Conservation (phyloP, 2,329 filamentous ascomycete genomes). For the Rugonectria rugulosa region DNA sequence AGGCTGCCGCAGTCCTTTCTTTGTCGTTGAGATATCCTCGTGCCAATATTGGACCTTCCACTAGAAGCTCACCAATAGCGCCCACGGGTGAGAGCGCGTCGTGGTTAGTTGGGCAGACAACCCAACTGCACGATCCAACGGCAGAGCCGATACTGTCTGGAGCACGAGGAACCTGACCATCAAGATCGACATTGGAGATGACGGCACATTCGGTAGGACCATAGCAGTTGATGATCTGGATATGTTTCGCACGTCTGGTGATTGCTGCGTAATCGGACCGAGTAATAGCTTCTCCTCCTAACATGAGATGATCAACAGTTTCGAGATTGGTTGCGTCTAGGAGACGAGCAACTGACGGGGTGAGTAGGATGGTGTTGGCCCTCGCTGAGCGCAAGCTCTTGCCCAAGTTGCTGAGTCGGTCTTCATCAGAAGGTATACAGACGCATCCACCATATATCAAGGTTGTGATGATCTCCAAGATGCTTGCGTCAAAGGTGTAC, state of each 20-base stretch:
- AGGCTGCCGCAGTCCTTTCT: background rate
- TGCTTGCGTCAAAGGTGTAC: constrained; percentile 34
- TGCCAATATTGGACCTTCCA: constrained; percentile 8
- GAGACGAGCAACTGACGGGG: constrained; percentile 1
- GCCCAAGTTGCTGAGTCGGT: constrained; percentile 24
- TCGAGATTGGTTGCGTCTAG: background rate
- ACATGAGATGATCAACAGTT: background rate
- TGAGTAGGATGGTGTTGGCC: constrained; percentile 25
- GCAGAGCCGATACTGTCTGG: background rate
- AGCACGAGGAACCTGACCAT: background rate
- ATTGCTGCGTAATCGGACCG: background rate
- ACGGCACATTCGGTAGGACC: constrained; percentile 5
- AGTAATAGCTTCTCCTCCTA: constrained; percentile 1
- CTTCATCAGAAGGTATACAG: constrained; percentile 29
- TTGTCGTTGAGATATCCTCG: constrained; percentile 10
- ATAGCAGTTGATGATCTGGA: background rate
- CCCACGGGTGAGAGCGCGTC: constrained; percentile 5
- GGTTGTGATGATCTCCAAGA: constrained; percentile 29
- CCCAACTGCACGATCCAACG: background rate
- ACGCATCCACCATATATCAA: constrained; percentile 34
- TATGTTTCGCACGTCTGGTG: constrained; percentile 4
- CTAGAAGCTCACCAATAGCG: constrained; percentile 5
- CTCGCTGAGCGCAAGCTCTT: constrained; percentile 23
- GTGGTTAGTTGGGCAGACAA: constrained; percentile 4
- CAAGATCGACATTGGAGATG: background rate